A percentile compares a stretch with the other conserved stretches of the same genome.
Conservation (phyloP, 495 filamentous ascomycete genomes). For the Jackrogersella minutella region DNA sequence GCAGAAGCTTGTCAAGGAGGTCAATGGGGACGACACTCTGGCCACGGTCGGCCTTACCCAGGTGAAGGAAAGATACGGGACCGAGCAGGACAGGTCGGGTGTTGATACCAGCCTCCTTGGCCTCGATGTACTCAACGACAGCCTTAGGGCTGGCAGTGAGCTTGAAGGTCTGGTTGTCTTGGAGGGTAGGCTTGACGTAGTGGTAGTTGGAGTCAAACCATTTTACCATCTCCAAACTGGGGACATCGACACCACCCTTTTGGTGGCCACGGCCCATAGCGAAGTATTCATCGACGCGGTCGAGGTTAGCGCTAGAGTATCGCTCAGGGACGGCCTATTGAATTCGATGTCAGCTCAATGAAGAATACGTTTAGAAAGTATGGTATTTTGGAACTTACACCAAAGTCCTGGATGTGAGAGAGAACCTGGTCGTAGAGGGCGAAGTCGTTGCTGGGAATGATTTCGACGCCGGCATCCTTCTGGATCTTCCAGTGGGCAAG, state of each 20-base stretch:
- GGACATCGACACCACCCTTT: constrained; percentile 90
- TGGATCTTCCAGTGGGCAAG: constrained; percentile 98
- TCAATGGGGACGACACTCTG: constrained; percentile 90
- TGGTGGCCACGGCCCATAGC: constrained; percentile 99
- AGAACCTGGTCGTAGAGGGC: constrained; percentile 98
- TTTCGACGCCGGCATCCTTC: constrained; percentile 94
- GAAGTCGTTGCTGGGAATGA: constrained; percentile 99
- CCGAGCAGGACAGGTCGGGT: constrained; percentile 95
- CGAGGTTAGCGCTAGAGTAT: constrained; percentile 84
- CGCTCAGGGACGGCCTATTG: constrained; percentile 83
- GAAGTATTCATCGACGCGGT: constrained; percentile 95
- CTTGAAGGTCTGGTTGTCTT: constrained; percentile 95
- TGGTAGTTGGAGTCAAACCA: constrained; percentile 99
- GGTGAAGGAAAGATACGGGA: constrained; percentile 93
- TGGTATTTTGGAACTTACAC: constrained; percentile 63
- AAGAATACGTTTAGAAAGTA: not conserved
- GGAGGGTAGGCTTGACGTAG: constrained; percentile 98
- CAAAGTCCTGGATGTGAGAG: constrained; percentile 98
- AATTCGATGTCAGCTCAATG: constrained; percentile 24
- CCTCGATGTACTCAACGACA: constrained; percentile 91
- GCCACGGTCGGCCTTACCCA: constrained; percentile 96
- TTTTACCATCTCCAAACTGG: constrained; percentile 97
- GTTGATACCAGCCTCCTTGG: constrained; percentile 90
- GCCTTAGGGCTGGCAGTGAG: constrained; percentile 89
- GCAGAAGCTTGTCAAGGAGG: constrained; percentile 88